Conservation (phyloP, 192 early-diverging fungal species). For the Allomyces arbusculus region DNA sequence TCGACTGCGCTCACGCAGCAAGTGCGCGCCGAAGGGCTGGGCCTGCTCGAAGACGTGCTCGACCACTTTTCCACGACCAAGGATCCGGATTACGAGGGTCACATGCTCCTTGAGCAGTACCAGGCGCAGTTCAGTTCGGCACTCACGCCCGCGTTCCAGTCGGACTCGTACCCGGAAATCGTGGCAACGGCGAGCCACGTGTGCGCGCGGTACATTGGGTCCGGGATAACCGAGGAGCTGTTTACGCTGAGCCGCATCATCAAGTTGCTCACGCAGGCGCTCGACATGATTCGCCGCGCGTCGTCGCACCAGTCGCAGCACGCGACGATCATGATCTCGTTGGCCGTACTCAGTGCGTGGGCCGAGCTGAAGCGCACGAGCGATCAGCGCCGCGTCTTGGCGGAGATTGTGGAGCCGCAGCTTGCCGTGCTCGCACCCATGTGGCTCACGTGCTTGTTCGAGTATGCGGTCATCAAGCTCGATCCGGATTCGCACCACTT, state of each 20-base stretch:
- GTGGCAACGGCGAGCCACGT: slow-evolving; percentile 56
- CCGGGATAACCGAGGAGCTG: slow-evolving; percentile 69
- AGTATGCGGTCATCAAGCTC: slow-evolving; percentile 1
- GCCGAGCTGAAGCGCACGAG: slow-evolving; percentile 51
- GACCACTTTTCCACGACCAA: slow-evolving; percentile 44
- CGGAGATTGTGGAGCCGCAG: slow-evolving; percentile 35
- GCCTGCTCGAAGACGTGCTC: slow-evolving; percentile 55
- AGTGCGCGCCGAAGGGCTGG: slow-evolving; percentile 57
- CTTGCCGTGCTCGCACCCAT: slow-evolving; percentile 1
- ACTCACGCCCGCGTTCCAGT: slow-evolving; percentile 62
- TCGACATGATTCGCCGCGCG: slow-evolving; percentile 38
- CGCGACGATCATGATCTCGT: slow-evolving; percentile 52
- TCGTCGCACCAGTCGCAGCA: slow-evolving; percentile 25
- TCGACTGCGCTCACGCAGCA: slow-evolving; percentile 54
- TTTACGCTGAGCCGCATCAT: slow-evolving; percentile 46
- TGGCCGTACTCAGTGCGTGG: slow-evolving; percentile 61
- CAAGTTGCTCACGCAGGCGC: slow-evolving; percentile 40
- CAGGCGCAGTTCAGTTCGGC: slow-evolving; percentile 86
- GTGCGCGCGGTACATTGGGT: slow-evolving; percentile 62
- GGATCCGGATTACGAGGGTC: slow-evolving; percentile 80
- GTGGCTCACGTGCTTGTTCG: not conserved
- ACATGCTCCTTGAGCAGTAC: slow-evolving; percentile 70
- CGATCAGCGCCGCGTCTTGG: slow-evolving; percentile 34
- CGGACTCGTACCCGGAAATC: slow-evolving; percentile 53
- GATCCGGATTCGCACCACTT: slow-evolving; percentile 13